Evolutionary conservation across 2,329 filamentous ascomycete genomes (phyloP).

Genomic region (Colletotrichum truncatum): DNA sequence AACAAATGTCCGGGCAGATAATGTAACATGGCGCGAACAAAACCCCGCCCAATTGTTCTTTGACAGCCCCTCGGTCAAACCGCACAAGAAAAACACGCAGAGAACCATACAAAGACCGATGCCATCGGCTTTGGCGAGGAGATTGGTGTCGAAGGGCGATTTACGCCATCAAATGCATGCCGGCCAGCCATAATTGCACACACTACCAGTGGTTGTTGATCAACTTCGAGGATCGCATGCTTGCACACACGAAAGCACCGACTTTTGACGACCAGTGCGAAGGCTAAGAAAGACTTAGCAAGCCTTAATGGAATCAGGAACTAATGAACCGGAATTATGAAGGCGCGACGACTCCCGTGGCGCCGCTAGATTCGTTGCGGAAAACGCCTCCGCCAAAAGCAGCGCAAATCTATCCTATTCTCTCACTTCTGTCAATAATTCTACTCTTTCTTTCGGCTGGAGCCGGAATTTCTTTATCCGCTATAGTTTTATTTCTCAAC

Average conservation of each 20-base stretch:
- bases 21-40: constrained; percentile 11
- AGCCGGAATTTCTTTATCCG: constrained; percentile 17
- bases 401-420: constrained; percentile 3
- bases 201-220: background rate
- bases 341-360: constrained; percentile 23
- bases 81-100: background rate
- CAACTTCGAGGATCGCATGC: background rate
- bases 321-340: constrained; percentile 22
- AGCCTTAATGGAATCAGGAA: constrained; percentile 10
- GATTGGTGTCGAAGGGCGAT: background rate
- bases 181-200: background rate
- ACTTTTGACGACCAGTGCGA: background rate
- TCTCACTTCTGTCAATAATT: constrained; percentile 13
- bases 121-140: background rate
- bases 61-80: background rate
- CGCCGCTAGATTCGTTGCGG: constrained; percentile 4
- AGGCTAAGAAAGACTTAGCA: background rate
- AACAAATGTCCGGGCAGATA: background rate
- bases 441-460: constrained; percentile 7
- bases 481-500: constrained; percentile 8
- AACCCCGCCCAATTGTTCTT: constrained; percentile 15
- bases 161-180: background rate
- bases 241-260: background rate
- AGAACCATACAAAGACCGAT: background rate
- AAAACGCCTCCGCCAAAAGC: background rate